Percentiles rank a stretch among this genome's conserved stretches.
These are phyloP conservation scores for Roridomyces roridus DNA, from an alignment of 768 basidiomycete species.

Conservation along the genomic window DNA sequence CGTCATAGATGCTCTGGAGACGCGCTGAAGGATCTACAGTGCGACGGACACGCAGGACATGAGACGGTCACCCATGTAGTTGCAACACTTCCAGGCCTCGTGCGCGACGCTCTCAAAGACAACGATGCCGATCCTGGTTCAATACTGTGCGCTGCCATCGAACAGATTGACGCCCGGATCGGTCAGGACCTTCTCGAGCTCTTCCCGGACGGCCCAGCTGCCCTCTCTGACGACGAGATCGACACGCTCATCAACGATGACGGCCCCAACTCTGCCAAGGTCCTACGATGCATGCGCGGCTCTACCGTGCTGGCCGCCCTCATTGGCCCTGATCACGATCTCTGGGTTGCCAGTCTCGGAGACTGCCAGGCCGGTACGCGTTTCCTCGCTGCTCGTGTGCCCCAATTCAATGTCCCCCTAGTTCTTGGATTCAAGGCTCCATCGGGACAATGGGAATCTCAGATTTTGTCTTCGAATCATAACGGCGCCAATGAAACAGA, in stretches of 20 bases:
- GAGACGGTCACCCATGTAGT: constrained; percentile 51
- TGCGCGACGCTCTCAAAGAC: constrained; percentile 35
- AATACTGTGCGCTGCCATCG: constrained; percentile 39
- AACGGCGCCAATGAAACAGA: constrained; percentile 54
- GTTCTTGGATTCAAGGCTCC: constrained; percentile 47
- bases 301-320: constrained; percentile 57
- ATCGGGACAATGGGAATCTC: constrained; percentile 43
- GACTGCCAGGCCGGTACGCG: constrained; percentile 59
- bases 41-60: constrained; percentile 60
- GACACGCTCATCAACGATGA: constrained; percentile 46
- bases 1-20: too few species aligned
- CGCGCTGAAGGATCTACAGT: constrained; percentile 13
- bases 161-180: constrained; percentile 44
- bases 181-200: constrained; percentile 43
- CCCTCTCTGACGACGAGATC: constrained; percentile 48
- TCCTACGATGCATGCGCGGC: constrained; percentile 57
- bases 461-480: constrained; percentile 53
- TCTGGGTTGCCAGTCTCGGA: constrained; percentile 65
- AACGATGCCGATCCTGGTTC: constrained; percentile 17
- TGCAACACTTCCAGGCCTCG: constrained; percentile 36
- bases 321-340: constrained; percentile 47
- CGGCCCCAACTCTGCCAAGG: constrained; percentile 39
- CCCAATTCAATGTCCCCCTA: constrained; percentile 21
- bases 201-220: constrained; percentile 43
- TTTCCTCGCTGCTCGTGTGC: neutral